Percentiles rank a stretch among this genome's conserved stretches.
Evolutionary conservation across 306 rosid species (phyloP).

Genomic region (Alnus glutinosa): DNA sequence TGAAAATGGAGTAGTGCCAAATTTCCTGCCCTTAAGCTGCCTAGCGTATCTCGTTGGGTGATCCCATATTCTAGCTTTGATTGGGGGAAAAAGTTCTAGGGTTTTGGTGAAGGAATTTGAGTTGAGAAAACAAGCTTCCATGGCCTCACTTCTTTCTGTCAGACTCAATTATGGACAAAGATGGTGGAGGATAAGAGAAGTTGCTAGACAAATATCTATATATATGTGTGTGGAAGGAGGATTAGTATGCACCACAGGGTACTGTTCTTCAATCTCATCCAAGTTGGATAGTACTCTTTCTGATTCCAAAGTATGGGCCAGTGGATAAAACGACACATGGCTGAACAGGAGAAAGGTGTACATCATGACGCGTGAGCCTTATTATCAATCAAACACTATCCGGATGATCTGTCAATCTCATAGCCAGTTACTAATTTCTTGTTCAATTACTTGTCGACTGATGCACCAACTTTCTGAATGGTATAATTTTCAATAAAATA

Average conservation of each 20-base stretch:
- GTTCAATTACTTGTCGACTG: neutral
- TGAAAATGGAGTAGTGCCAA: slow-evolving; percentile 19
- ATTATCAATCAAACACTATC: slow-evolving; percentile 35
- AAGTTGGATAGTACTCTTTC: slow-evolving; percentile 25
- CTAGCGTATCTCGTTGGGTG: slow-evolving; percentile 32
- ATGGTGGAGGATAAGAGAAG: slow-evolving; percentile 8
- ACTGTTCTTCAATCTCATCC: slow-evolving; percentile 32
- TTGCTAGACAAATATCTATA: neutral
- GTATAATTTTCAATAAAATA: neutral
- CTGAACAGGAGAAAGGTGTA: slow-evolving; percentile 20
- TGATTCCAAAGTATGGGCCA: slow-evolving; percentile 38
- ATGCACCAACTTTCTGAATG: neutral
- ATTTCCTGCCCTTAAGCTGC: slow-evolving; percentile 40
- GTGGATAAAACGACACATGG: slow-evolving; percentile 56
- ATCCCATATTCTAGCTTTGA: slow-evolving; percentile 21
- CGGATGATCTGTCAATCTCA: slow-evolving; percentile 36
- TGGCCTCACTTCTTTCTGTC: slow-evolving; percentile 20
- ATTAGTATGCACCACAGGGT: slow-evolving; percentile 42
- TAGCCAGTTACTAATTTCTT: slow-evolving; percentile 26
- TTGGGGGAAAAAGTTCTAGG: slow-evolving; percentile 31
- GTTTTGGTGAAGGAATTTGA: slow-evolving; percentile 56
- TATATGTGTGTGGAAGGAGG: slow-evolving; percentile 27
- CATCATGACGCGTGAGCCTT: slow-evolving; percentile 9
- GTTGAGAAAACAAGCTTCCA: slow-evolving; percentile 78
- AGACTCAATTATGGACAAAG: slow-evolving; percentile 15